These are phyloP conservation scores for Skeletonema costatum DNA, from an alignment of 108 stramenopile species.

Conservation along the genomic window DNA sequence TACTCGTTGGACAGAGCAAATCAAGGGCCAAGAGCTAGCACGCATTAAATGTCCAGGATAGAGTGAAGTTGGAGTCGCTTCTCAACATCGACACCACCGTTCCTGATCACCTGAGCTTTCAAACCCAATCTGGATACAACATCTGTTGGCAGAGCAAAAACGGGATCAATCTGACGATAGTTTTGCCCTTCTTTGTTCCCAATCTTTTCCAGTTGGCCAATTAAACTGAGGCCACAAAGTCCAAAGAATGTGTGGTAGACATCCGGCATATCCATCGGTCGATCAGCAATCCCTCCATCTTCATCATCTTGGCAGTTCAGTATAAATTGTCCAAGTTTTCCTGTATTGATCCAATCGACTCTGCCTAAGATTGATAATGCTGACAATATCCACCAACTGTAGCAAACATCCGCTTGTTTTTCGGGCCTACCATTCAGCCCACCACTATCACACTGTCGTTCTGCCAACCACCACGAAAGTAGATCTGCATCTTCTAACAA, in stretches of 20 bases:
- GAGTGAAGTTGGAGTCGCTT: conserved; percentile 40
- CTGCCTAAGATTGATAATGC: conserved; percentile 90
- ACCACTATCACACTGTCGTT: conserved; percentile 98
- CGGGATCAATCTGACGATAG: conserved; percentile 80
- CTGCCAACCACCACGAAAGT: conserved; percentile 99
- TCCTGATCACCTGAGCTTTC: conserved; percentile 60
- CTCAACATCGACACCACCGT: conserved; percentile 36
- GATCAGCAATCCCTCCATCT: conserved; percentile 97
- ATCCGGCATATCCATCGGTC: conserved; percentile 95
- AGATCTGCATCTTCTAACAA: conserved; percentile 65
- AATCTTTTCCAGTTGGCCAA: conserved; percentile 71
- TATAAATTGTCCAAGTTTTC: conserved; percentile 88
- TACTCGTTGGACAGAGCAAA: too few species aligned
- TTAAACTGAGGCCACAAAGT: conserved; percentile 87
- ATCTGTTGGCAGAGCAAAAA: conserved; percentile 87
- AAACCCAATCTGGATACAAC: conserved; percentile 65
- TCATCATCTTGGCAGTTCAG: conserved; percentile 96
- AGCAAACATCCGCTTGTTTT: conserved; percentile 99
- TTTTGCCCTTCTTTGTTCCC: conserved; percentile 15
- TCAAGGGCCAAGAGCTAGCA: not conserved
- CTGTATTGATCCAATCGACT: conserved; percentile 89
- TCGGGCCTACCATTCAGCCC: conserved; percentile 97
- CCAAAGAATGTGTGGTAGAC: conserved; percentile 99
- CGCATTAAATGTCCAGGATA: not conserved
- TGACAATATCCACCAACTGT: conserved; percentile 98